Evolutionary conservation across 345 rosid species (phyloP), one percentile per base, ranked within the genome.

Genomic region (Eutrema japonicum): DNA sequence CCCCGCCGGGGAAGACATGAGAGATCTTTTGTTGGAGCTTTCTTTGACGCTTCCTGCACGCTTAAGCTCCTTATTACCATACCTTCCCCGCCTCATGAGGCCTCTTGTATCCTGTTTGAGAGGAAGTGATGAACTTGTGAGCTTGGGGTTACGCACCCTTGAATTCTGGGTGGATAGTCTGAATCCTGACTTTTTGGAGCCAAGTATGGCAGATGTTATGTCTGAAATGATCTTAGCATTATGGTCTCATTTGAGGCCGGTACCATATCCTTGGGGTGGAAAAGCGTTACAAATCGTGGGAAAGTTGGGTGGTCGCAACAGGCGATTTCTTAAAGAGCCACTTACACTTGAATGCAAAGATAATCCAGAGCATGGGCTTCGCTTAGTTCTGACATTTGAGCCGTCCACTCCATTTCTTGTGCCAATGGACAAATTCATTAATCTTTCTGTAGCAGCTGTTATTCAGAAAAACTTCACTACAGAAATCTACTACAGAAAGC

Each of bases 81-180:
- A 81, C 83, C 94, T 95, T 72, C 89, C 93, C 62, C 96, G 91
- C 54, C 88, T 95, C 27, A 92, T 92, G 97, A 86, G 77, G 82
- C 96, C 99, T 85, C 96, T 95, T 79, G 89, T 95, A 48, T 66
- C 86, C 73, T 92, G 97, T 82, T 86, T 92, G 68, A 90, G 86
- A 70, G 96, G 99, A 78, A 87, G 80, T 80, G 87, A 90, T 88
- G 99, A 92, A 48, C 88, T 95, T 66, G 92, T 95, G 74, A 83
- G 88, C 80, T 78, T 92, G 68, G 93, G 96, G 75, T 81, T 95
- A 81, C 88, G 96, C 78, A 95, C 97, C 42, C 92, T 95, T 46
- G 99, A 95, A 79, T 95, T 95, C 80, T 95, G 99, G 99, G 96
- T 95, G 10, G 99, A 92, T 77, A 92, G 96, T 81, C 83, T 95